Evolutionary conservation across 2,329 filamentous ascomycete genomes (phyloP).

Genomic region (Thielaviopsis cerberus): DNA sequence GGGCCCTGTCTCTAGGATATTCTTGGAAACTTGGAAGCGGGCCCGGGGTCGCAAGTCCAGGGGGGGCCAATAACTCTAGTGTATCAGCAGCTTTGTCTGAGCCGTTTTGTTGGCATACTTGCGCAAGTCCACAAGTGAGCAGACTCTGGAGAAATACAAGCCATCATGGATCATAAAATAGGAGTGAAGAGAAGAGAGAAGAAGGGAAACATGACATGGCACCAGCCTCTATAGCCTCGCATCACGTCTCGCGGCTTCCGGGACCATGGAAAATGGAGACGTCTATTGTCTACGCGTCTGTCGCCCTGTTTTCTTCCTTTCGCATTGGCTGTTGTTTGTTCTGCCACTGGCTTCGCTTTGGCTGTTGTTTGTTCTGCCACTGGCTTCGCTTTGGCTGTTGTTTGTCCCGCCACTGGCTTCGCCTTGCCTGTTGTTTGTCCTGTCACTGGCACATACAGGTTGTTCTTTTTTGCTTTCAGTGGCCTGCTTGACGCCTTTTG

Average conservation of each 20-base stretch:
- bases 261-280: background rate
- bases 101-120: background rate
- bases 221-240: background rate
- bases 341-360: background rate
- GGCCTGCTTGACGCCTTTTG: too few species aligned
- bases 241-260: background rate
- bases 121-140: too few species aligned
- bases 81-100: background rate
- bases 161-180: background rate
- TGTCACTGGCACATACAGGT: too few species aligned
- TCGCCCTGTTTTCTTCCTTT: background rate
- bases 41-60: too few species aligned
- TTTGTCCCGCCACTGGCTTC: too few species aligned
- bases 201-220: background rate
- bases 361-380: background rate
- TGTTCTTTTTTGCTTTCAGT: too few species aligned
- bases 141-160: too few species aligned
- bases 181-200: background rate
- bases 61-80: background rate
- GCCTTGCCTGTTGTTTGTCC: too few species aligned
- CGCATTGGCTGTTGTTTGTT: background rate
- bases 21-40: background rate
- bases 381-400: too few species aligned
- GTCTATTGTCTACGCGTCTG: background rate
- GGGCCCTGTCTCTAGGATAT: background rate